A percentile compares a stretch with the other conserved stretches of the same genome.
phyloP scores from a whole-genome alignment of 2,329 filamentous ascomycete genomes.

The Pyrenophora graminea region DNA sequence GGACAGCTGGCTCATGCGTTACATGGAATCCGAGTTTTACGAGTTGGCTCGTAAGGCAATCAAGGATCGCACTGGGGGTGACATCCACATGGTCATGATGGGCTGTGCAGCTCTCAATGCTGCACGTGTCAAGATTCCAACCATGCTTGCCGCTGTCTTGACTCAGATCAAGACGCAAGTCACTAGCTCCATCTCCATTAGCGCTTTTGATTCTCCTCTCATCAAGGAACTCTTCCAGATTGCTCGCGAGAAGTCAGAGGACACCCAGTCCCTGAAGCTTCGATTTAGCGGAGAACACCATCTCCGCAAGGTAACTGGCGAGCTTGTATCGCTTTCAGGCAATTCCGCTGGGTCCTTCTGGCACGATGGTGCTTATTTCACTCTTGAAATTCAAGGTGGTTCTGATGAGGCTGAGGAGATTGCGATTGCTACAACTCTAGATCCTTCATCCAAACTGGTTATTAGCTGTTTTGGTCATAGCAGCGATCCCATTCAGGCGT shows the following conservation, averaged over 20 bases:
- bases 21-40: constrained; percentile 6
- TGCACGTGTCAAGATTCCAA: constrained; percentile 1
- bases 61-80: not conserved
- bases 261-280: not conserved
- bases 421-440: not conserved
- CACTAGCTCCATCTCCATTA: constrained; percentile 5
- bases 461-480: constrained; percentile 13
- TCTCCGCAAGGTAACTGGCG: not conserved
- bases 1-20: constrained; percentile 5
- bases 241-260: constrained; percentile 1
- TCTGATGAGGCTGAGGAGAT: no score
- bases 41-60: not conserved
- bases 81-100: constrained; percentile 4
- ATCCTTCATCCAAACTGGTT: not conserved
- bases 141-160: not conserved
- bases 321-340: not conserved
- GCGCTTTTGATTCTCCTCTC: not conserved
- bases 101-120: constrained; percentile 6
- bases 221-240: not conserved
- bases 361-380: constrained; percentile 4
- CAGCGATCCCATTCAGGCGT: constrained; percentile 1
- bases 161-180: constrained; percentile 7
- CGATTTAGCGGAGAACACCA: constrained; percentile 5
- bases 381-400: not conserved
- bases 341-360: not conserved